Conservation (phyloP, 2,329 filamentous ascomycete genomes). For the Fusarium euwallaceae region DNA sequence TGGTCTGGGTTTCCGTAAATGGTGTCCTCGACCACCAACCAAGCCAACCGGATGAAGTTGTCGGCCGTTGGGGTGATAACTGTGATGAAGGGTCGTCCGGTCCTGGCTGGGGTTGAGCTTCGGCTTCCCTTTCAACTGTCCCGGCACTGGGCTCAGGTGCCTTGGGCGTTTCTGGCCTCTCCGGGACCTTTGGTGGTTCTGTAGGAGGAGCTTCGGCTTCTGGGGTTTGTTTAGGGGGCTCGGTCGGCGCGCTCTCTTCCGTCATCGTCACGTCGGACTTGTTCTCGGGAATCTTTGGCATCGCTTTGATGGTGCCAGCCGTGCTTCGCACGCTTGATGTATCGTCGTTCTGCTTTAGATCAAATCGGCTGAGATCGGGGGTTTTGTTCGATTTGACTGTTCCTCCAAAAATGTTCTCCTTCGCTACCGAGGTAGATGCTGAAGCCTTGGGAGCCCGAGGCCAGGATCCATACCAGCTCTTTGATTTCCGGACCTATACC, state of each 20-base stretch:
- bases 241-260: constrained; percentile 27
- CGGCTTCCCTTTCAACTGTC: background rate
- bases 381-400: constrained; percentile 61
- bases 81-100: background rate
- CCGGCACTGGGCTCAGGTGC: constrained; percentile 4
- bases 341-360: constrained; percentile 56
- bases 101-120: constrained; percentile 8
- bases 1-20: constrained; percentile 41
- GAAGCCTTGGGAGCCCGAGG: constrained; percentile 67
- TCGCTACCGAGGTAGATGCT: constrained; percentile 71
- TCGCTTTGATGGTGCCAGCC: constrained; percentile 35
- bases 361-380: constrained; percentile 66
- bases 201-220: constrained; percentile 9
- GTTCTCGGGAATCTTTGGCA: constrained; percentile 45
- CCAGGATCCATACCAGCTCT: constrained; percentile 75
- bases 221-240: constrained; percentile 20
- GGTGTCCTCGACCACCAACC: constrained; percentile 62
- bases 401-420: constrained; percentile 71
- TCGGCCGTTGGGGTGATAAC: constrained; percentile 31
- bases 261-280: constrained; percentile 35
- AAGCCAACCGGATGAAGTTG: constrained; percentile 65
- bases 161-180: constrained; percentile 13
- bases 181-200: constrained; percentile 4
- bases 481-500: constrained; percentile 63
- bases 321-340: constrained; percentile 48